Evolutionary conservation across 2,329 filamentous ascomycete species (phyloP).

Genomic region (Penicillium sp.): DNA sequence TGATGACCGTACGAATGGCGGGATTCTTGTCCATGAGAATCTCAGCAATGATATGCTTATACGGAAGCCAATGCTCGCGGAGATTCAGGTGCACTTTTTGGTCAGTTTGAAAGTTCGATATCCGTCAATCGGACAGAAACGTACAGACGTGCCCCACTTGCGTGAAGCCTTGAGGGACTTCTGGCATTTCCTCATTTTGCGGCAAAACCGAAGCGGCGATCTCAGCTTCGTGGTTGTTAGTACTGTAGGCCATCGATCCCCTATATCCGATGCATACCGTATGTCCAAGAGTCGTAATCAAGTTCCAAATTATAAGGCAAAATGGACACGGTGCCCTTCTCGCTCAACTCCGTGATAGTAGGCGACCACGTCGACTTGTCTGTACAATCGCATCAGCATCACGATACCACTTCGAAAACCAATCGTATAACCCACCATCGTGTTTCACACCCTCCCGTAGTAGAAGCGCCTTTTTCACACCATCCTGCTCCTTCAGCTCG

Average conservation of each 20-base stretch:
- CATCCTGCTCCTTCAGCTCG: conserved; percentile 56
- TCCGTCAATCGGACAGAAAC: conserved; percentile 26
- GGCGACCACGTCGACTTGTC: conserved; percentile 74
- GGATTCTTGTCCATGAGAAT: conserved; percentile 89
- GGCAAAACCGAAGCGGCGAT: conserved; percentile 80
- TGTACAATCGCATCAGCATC: conserved; percentile 32
- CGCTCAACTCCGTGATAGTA: conserved; percentile 65
- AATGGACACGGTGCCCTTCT: conserved; percentile 66
- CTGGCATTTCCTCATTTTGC: conserved; percentile 67
- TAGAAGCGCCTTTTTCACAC: conserved; percentile 39
- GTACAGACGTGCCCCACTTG: conserved; percentile 81
- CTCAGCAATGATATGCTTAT: conserved; percentile 80
- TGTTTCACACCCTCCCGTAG: conserved; percentile 38
- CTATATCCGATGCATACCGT: conserved; percentile 54
- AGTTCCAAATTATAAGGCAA: conserved; percentile 73
- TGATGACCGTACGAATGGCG: conserved; percentile 82
- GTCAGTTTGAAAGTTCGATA: conserved; percentile 10
- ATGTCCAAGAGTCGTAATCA: conserved; percentile 83
- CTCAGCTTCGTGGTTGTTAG: conserved; percentile 57
- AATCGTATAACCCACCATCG: conserved; percentile 37
- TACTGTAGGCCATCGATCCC: not conserved
- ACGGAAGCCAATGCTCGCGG: conserved; percentile 75
- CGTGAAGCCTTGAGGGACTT: conserved; percentile 82
- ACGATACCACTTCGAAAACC: conserved; percentile 3
- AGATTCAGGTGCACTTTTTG: conserved; percentile 81